phyloP scores from a whole-genome alignment of 768 basidiomycete species.

The Sporobolomyces roseus region DNA sequence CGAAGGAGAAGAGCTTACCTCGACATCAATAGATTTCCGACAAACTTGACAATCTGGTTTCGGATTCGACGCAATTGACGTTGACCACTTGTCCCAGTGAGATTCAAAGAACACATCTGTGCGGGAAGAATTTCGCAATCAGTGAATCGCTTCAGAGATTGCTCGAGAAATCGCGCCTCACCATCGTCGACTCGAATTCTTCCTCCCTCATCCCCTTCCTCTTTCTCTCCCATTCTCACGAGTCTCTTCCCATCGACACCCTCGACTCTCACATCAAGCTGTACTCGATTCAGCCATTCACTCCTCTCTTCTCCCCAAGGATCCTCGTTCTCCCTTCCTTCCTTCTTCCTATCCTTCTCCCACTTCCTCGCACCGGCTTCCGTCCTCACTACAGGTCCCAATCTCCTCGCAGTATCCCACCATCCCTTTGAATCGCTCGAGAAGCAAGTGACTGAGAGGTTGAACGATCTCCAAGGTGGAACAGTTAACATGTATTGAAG shows the following conservation, averaged over 20 bases:
- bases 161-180: not conserved
- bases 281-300: not conserved
- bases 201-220: slow-evolving; percentile 2
- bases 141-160: too few species aligned
- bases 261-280: slow-evolving; percentile 23
- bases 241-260: slow-evolving; percentile 48
- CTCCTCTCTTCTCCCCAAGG: slow-evolving; percentile 24
- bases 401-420: slow-evolving; percentile 39
- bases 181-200: slow-evolving; percentile 33
- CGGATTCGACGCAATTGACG: not conserved
- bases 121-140: not conserved
- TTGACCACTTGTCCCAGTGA: slow-evolving; percentile 25
- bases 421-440: slow-evolving; percentile 41
- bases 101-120: slow-evolving; percentile 33
- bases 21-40: slow-evolving; percentile 22
- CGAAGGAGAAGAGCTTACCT: slow-evolving; percentile 36
- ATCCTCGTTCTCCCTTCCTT: slow-evolving; percentile 14
- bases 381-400: slow-evolving; percentile 21
- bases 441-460: slow-evolving; percentile 49
- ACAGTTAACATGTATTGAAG: slow-evolving; percentile 48
- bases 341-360: slow-evolving; percentile 9
- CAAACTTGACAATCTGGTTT: slow-evolving; percentile 36
- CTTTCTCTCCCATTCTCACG: slow-evolving; percentile 41
- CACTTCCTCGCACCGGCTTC: slow-evolving; percentile 26
- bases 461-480: slow-evolving; percentile 48